phyloP scores from a whole-genome alignment of 139 green algal genomes.

The Closterium sp. region DNA sequence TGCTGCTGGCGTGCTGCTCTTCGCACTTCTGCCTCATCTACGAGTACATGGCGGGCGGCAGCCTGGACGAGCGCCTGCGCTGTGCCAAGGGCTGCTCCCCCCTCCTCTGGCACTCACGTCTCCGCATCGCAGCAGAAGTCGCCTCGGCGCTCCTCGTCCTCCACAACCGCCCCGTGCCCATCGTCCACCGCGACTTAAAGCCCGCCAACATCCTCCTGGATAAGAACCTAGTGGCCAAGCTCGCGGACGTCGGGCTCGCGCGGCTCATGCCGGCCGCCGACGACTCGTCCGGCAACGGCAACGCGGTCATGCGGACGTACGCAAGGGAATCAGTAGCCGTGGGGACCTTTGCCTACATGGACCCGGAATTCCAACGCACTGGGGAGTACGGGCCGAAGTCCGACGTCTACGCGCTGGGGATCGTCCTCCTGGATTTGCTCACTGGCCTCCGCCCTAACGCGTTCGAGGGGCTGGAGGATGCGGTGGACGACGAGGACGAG shows the following conservation, averaged over 20 bases:
- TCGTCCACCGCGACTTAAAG: slow-evolving; percentile 9
- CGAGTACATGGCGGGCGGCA: slow-evolving; percentile 60
- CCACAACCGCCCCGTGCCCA: neutral
- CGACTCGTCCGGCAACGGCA: neutral
- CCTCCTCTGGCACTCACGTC: slow-evolving; percentile 3
- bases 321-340: slow-evolving; percentile 56
- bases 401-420: slow-evolving; percentile 63
- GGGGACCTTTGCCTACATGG: slow-evolving; percentile 62
- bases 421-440: slow-evolving; percentile 36
- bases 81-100: neutral
- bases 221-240: neutral
- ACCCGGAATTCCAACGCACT: slow-evolving; percentile 64
- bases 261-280: neutral
- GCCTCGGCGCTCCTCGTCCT: slow-evolving; percentile 14
- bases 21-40: slow-evolving; percentile 58
- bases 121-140: slow-evolving; percentile 16
- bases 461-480: slow-evolving; percentile 29
- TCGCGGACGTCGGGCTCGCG: slow-evolving; percentile 7
- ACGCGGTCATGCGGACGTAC: slow-evolving; percentile 15
- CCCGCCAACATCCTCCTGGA: slow-evolving; percentile 28
- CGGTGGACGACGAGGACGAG: slow-evolving; percentile 25
- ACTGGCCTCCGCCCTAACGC: slow-evolving; percentile 24
- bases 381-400: slow-evolving; percentile 53
- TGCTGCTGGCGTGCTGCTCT: slow-evolving; percentile 61
- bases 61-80: slow-evolving; percentile 55